Evolutionary conservation across 495 filamentous ascomycete species (phyloP).

Genomic region (Aspergillus coremiiformis): DNA sequence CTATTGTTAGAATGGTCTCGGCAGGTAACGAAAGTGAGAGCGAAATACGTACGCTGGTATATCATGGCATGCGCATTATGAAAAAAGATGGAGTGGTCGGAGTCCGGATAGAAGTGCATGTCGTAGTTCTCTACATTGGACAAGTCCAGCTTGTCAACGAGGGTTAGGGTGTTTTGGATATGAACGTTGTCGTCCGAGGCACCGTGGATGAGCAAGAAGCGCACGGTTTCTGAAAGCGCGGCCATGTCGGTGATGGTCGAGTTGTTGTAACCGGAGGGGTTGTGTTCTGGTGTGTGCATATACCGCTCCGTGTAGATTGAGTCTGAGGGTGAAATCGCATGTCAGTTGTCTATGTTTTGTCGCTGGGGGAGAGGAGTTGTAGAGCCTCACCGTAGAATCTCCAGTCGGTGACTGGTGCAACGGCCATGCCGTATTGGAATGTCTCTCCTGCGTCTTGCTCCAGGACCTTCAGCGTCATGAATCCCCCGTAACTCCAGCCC

Average conservation of each 20-base stretch:
- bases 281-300: slow-evolving; percentile 86
- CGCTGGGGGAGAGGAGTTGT: not conserved
- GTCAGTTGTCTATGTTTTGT: not conserved
- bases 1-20: slow-evolving; percentile 20
- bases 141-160: slow-evolving; percentile 83
- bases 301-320: slow-evolving; percentile 94
- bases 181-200: slow-evolving; percentile 95
- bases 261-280: slow-evolving; percentile 67
- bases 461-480: slow-evolving; percentile 93
- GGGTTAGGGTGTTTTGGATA: slow-evolving; percentile 79
- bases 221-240: slow-evolving; percentile 62
- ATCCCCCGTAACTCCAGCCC: slow-evolving; percentile 98
- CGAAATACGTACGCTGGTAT: slow-evolving; percentile 74
- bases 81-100: slow-evolving; percentile 91
- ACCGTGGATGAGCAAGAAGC: slow-evolving; percentile 93
- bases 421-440: slow-evolving; percentile 95
- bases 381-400: slow-evolving; percentile 60
- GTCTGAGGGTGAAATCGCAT: slow-evolving; percentile 42
- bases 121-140: slow-evolving; percentile 88
- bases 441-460: slow-evolving; percentile 84
- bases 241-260: slow-evolving; percentile 63
- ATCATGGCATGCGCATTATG: slow-evolving; percentile 91
- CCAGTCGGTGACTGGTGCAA: slow-evolving; percentile 97
- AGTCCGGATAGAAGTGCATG: slow-evolving; percentile 92
- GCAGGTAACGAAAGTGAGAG: not conserved